Percentiles rank a stretch among this genome's conserved stretches.
Evolutionary conservation across 2,329 filamentous ascomycete species (phyloP).

Genomic region (Diplodia sapinea): DNA sequence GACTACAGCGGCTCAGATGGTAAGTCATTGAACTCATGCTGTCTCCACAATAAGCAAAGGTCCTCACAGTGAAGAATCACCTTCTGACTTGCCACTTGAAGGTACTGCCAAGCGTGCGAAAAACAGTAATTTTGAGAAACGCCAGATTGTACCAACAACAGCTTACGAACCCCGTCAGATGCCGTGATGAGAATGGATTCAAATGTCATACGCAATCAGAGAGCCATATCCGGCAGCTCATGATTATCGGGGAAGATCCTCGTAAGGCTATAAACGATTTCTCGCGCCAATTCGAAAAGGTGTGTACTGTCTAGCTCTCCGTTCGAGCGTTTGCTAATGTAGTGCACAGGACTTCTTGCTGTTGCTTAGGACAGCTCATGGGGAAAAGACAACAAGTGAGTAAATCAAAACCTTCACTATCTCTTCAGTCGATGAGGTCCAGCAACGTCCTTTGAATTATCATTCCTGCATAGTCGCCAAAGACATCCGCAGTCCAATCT

Average conservation of each 20-base stretch:
- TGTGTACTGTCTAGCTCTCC: too few species aligned
- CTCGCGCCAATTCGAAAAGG: slow-evolving; percentile 75
- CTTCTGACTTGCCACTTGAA: neutral
- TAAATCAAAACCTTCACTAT: too few species aligned
- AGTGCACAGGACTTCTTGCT: slow-evolving; percentile 68
- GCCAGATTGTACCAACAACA: too few species aligned
- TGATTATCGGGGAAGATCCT: slow-evolving; percentile 84
- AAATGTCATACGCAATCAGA: slow-evolving; percentile 66
- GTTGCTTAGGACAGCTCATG: slow-evolving; percentile 80
- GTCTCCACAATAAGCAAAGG: neutral
- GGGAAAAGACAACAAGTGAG: slow-evolving; percentile 77
- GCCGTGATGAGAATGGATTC: slow-evolving; percentile 87
- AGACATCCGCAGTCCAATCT: too few species aligned
- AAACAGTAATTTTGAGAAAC: slow-evolving; percentile 54
- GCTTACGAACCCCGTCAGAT: slow-evolving; percentile 37
- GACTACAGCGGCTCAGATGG: slow-evolving; percentile 81
- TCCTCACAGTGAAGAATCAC: too few species aligned
- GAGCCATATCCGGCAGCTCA: slow-evolving; percentile 87
- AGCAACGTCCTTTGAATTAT: too few species aligned
- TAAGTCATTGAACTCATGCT: neutral
- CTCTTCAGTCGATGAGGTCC: too few species aligned
- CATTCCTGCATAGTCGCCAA: too few species aligned
- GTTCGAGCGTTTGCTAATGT: too few species aligned
- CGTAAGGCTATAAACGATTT: slow-evolving; percentile 83
- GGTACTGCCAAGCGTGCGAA: slow-evolving; percentile 80